Conservation (phyloP, 768 basidiomycete genomes). For the Lactarius hatsudake region DNA sequence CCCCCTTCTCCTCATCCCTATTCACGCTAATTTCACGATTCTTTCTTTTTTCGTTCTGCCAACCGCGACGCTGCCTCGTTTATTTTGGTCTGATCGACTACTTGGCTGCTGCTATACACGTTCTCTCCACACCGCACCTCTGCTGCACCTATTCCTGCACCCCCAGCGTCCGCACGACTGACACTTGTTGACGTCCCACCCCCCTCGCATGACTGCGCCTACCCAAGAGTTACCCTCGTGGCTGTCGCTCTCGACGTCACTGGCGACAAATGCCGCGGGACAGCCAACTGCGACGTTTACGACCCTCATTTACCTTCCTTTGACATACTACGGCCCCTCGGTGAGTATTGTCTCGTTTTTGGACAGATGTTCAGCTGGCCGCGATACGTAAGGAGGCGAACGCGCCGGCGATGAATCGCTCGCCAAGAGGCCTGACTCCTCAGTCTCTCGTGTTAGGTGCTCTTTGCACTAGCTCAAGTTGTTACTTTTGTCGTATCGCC, state of each 20-base stretch:
- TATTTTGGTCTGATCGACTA: background rate
- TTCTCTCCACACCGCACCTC: conserved; percentile 16
- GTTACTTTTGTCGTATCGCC: background rate
- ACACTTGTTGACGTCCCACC: background rate
- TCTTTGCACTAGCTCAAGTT: background rate
- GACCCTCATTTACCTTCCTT: conserved; percentile 57
- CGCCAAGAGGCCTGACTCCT: background rate
- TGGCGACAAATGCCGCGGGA: conserved; percentile 53
- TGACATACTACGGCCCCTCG: conserved; percentile 82
- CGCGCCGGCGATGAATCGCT: background rate
- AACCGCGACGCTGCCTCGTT: background rate
- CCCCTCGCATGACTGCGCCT: conserved; percentile 49
- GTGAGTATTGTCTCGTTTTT: conserved; percentile 45
- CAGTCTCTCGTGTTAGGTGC: background rate
- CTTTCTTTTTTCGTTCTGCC: background rate
- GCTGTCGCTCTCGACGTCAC: conserved; percentile 57
- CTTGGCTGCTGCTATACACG: conserved; percentile 19
- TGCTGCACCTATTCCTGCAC: conserved; percentile 26
- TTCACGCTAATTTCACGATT: background rate
- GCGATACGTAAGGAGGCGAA: background rate
- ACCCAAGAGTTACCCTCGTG: conserved; percentile 72
- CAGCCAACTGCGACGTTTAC: conserved; percentile 54
- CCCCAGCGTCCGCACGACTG: conserved; percentile 17
- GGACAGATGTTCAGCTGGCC: background rate
- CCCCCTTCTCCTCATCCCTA: background rate